phyloP scores from a whole-genome alignment of 495 filamentous ascomycete genomes.

The Tuber melanosporum region DNA sequence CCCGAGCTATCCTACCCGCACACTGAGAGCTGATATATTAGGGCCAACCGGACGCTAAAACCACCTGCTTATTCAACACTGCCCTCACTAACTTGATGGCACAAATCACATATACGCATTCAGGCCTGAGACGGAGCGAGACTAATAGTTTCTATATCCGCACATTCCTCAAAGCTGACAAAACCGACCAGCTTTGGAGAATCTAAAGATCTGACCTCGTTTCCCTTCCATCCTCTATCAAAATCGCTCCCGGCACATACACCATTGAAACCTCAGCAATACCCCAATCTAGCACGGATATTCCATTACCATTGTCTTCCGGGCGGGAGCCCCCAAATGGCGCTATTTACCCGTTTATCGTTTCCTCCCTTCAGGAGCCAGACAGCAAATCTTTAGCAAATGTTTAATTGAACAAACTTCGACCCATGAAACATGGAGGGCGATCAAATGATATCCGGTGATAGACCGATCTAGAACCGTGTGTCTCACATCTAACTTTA shows the following conservation, averaged over 20 bases:
- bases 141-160: neutral
- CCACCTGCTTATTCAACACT: neutral
- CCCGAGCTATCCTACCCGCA: neutral
- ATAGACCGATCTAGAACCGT: too few species aligned
- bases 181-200: too few species aligned
- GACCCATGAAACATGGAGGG: too few species aligned
- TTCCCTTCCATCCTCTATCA: neutral
- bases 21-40: neutral
- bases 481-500: too few species aligned
- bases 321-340: neutral
- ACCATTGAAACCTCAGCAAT: neutral
- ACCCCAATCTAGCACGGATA: neutral
- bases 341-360: neutral
- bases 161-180: neutral
- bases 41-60: neutral
- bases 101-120: neutral
- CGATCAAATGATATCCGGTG: too few species aligned
- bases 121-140: neutral
- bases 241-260: neutral
- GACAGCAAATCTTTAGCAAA: neutral
- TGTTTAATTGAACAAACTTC: too few species aligned
- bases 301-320: neutral
- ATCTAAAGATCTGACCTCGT: neutral
- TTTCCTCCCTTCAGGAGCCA: neutral
- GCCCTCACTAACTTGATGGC: neutral